Evolutionary conservation across 1,139 yeast species (phyloP).

Genomic region (Blastobotrys petasosporus): DNA sequence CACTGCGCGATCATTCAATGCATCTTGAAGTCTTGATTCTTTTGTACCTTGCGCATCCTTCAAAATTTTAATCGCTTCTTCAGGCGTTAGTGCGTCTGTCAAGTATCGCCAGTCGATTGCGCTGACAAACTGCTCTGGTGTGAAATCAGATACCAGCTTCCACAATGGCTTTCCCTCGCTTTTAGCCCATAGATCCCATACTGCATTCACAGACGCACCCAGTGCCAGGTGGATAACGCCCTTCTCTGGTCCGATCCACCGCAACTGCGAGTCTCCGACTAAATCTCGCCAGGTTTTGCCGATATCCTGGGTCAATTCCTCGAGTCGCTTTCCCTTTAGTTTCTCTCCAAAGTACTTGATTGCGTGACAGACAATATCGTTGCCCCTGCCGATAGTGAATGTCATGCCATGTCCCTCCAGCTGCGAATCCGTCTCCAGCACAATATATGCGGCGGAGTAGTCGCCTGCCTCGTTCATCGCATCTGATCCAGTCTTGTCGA

Average conservation of each 20-base stretch:
- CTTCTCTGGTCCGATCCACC: slow-evolving; percentile 41
- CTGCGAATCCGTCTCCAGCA: slow-evolving; percentile 25
- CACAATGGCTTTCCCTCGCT: slow-evolving; percentile 35
- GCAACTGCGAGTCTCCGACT: slow-evolving; percentile 36
- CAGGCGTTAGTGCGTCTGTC: slow-evolving; percentile 38
- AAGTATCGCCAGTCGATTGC: slow-evolving; percentile 41
- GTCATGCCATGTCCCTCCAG: slow-evolving; percentile 33
- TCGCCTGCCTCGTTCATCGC: slow-evolving; percentile 37
- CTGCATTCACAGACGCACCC: slow-evolving; percentile 34
- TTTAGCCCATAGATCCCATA: slow-evolving; percentile 41
- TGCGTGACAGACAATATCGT: slow-evolving; percentile 32
- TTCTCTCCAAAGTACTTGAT: slow-evolving; percentile 32
- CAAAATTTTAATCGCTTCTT: slow-evolving; percentile 35
- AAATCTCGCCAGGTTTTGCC: slow-evolving; percentile 38
- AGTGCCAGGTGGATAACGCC: slow-evolving; percentile 37
- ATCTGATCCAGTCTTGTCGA: slow-evolving; percentile 36
- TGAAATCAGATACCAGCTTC: slow-evolving; percentile 37
- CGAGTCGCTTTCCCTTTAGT: slow-evolving; percentile 30
- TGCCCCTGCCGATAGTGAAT: slow-evolving; percentile 35
- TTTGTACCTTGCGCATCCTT: slow-evolving; percentile 32
- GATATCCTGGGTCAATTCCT: slow-evolving; percentile 33
- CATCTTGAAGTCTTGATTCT: slow-evolving; percentile 33
- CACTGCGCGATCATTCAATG: slow-evolving; percentile 35
- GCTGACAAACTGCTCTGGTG: slow-evolving; percentile 40
- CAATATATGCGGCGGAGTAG: slow-evolving; percentile 32